phyloP scores from a whole-genome alignment of 2,329 filamentous ascomycete species.

The Colletotrichum sp. region DNA sequence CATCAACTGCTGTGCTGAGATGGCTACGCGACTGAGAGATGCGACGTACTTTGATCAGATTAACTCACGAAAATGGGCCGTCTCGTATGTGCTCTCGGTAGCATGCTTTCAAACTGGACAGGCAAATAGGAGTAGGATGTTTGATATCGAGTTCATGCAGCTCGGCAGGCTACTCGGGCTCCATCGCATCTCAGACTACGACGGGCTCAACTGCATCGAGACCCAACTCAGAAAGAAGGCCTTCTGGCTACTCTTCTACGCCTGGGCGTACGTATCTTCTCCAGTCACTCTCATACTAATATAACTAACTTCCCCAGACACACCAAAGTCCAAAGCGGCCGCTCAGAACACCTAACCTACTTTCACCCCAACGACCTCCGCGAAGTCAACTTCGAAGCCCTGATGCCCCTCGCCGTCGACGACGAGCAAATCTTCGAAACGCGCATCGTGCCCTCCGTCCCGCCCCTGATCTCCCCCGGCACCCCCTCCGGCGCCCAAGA shows the following conservation, averaged over 20 bases:
- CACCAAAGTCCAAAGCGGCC: slow-evolving; percentile 24
- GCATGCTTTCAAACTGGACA: slow-evolving; percentile 38
- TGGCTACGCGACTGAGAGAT: slow-evolving; percentile 26
- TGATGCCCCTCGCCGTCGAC: slow-evolving; percentile 35
- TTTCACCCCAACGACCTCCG: slow-evolving; percentile 31
- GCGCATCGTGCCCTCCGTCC: background rate
- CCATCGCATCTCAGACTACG: slow-evolving; percentile 34
- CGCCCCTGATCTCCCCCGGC: background rate
- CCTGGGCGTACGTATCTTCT: slow-evolving; percentile 24
- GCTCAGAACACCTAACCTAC: slow-evolving; percentile 27
- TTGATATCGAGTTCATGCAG: slow-evolving; percentile 39
- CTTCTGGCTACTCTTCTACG: slow-evolving; percentile 40
- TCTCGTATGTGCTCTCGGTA: slow-evolving; percentile 35
- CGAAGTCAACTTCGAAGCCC: slow-evolving; percentile 33
- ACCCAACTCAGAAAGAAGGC: slow-evolving; percentile 39
- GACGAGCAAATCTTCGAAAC: slow-evolving; percentile 35
- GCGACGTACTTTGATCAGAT: slow-evolving; percentile 30
- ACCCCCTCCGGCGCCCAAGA: slow-evolving; percentile 1
- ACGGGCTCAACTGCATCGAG: slow-evolving; percentile 35
- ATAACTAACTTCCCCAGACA: slow-evolving; percentile 20
- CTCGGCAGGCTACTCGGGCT: slow-evolving; percentile 35
- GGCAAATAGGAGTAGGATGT: slow-evolving; percentile 38
- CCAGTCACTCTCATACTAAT: background rate
- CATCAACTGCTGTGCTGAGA: slow-evolving; percentile 29
- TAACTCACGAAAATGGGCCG: slow-evolving; percentile 38